Conservation (phyloP, 2,329 filamentous ascomycete genomes). For the Chaetomium olivaceum region DNA sequence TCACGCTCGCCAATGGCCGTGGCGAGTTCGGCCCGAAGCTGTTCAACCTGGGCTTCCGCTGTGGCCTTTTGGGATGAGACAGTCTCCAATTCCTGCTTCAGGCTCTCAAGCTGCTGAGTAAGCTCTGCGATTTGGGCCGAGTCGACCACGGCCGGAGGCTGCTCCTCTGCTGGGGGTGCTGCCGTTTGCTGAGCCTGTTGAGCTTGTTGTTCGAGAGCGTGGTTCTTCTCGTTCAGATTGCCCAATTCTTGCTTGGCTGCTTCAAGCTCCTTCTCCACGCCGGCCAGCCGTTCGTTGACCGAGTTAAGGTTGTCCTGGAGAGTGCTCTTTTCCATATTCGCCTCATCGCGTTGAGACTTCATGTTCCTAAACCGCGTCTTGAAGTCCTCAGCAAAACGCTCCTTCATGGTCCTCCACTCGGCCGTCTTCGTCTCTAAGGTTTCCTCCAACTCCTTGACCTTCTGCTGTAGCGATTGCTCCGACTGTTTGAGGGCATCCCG, state of each 20-base stretch:
- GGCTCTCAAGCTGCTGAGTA: constrained; percentile 32
- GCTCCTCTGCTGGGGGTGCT: constrained; percentile 2
- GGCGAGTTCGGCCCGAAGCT: constrained; percentile 60
- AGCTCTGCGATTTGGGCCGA: constrained; percentile 42
- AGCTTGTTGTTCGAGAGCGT: constrained; percentile 43
- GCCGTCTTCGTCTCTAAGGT: constrained; percentile 56
- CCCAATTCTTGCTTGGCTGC: constrained; percentile 45
- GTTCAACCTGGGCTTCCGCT: constrained; percentile 63
- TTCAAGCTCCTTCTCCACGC: constrained; percentile 55
- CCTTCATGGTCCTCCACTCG: constrained; percentile 54
- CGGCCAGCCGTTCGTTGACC: constrained; percentile 43
- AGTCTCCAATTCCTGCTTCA: constrained; percentile 61
- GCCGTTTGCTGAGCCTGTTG: constrained; percentile 31
- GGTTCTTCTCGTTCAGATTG: constrained; percentile 41
- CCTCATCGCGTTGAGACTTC: constrained; percentile 55
- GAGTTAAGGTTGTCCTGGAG: constrained; percentile 53
- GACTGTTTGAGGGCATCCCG: constrained; percentile 57
- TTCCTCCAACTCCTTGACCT: constrained; percentile 54
- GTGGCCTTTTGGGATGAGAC: constrained; percentile 67
- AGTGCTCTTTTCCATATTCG: constrained; percentile 52
- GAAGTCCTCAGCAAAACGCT: constrained; percentile 61
- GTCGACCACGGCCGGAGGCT: constrained; percentile 40
- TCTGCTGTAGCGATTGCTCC: constrained; percentile 54
- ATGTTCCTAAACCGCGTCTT: constrained; percentile 60
- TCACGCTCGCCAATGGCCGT: constrained; percentile 65